phyloP scores from a whole-genome alignment of 306 rosid species.

The Canavalia gladiata region DNA sequence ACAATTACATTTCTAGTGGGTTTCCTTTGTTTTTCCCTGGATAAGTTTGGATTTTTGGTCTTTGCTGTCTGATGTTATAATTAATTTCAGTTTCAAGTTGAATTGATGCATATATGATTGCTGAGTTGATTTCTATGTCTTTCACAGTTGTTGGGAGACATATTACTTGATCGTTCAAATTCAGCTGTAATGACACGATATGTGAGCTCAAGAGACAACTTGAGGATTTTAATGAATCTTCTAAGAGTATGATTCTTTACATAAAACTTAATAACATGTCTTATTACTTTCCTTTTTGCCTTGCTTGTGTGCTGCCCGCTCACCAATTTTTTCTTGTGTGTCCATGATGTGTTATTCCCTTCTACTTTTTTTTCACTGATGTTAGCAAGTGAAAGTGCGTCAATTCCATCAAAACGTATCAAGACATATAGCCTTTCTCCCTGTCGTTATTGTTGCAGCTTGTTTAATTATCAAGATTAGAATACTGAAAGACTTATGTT shows the following conservation, averaged over 20 bases:
- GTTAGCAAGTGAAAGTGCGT: conserved; percentile 15
- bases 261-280: conserved; percentile 39
- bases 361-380: conserved; percentile 23
- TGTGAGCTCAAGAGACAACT: conserved; percentile 97
- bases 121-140: conserved; percentile 42
- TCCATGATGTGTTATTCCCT: neutral
- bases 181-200: conserved; percentile 96
- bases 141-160: conserved; percentile 93
- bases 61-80: conserved; percentile 29
- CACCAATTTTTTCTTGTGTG: neutral
- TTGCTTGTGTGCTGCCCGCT: conserved; percentile 29
- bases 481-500: conserved; percentile 1
- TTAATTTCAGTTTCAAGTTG: conserved; percentile 11
- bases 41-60: conserved; percentile 13
- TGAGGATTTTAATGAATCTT: conserved; percentile 98
- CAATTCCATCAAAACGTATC: conserved; percentile 19
- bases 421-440: conserved; percentile 14
- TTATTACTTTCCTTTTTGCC: conserved; percentile 2
- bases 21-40: neutral
- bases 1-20: conserved; percentile 18
- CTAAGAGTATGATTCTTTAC: conserved; percentile 72
- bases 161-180: conserved; percentile 93
- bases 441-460: conserved; percentile 19
- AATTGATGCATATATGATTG: conserved; percentile 6
- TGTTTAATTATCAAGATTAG: conserved; percentile 32